phyloP scores from a whole-genome alignment of 2,329 filamentous ascomycete species.

The Cryphonectria carpinicola region DNA sequence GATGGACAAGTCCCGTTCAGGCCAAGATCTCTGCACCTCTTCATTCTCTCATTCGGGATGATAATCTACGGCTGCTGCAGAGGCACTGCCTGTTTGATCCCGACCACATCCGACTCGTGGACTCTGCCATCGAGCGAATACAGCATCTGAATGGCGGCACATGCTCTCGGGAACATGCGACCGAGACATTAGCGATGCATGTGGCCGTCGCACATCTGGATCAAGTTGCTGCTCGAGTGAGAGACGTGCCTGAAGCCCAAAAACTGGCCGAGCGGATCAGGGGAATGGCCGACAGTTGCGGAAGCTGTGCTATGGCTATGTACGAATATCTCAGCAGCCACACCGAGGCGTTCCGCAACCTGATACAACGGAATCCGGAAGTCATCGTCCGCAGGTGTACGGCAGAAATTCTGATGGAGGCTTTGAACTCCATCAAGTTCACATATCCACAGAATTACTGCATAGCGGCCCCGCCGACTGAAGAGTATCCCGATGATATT shows the following conservation, averaged over 20 bases:
- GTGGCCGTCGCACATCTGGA: constrained; percentile 70
- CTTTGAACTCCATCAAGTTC: constrained; percentile 57
- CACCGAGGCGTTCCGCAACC: constrained; percentile 61
- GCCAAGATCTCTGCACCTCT: constrained; percentile 50
- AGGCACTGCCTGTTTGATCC: constrained; percentile 81
- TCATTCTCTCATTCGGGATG: constrained; percentile 64
- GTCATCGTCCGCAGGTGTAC: constrained; percentile 56
- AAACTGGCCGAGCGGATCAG: constrained; percentile 48
- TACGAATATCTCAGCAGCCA: constrained; percentile 64
- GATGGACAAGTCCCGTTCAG: constrained; percentile 46
- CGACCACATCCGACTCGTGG: constrained; percentile 69
- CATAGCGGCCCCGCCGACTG: constrained; percentile 20
- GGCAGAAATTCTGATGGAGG: constrained; percentile 54
- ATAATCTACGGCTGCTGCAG: constrained; percentile 75
- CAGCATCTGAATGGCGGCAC: constrained; percentile 51
- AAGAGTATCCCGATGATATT: constrained; percentile 41
- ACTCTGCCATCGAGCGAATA: constrained; percentile 62
- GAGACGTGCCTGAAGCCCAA: constrained; percentile 67
- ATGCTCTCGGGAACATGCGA: constrained; percentile 53
- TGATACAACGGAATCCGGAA: constrained; percentile 67
- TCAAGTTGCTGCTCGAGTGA: constrained; percentile 73
- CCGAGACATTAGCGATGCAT: constrained; percentile 56
- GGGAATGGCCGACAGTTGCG: constrained; percentile 53
- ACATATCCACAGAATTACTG: constrained; percentile 54
- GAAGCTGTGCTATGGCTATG: constrained; percentile 60